Conservation (phyloP, 176 grass and related monocot genomes). For the Musa itinerans region DNA sequence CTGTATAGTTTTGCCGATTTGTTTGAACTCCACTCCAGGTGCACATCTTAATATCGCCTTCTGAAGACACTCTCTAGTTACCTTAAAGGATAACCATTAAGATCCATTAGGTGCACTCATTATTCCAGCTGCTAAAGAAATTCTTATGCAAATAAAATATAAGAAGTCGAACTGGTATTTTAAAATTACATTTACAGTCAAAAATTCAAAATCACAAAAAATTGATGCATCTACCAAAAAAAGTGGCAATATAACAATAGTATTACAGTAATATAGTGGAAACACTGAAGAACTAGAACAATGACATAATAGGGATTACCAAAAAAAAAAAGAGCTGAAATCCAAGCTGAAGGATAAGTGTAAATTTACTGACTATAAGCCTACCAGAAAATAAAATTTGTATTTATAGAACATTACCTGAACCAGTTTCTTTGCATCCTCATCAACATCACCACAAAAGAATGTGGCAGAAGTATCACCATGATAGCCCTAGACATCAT, state of each 20-base stretch:
- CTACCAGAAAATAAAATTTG: not conserved
- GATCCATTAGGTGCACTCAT: not conserved
- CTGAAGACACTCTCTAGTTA: constrained; percentile 74
- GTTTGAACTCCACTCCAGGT: constrained; percentile 78
- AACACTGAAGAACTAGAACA: not conserved
- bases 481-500: constrained; percentile 75
- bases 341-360: not conserved
- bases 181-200: not conserved
- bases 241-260: not conserved
- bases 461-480: constrained; percentile 95
- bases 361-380: not conserved
- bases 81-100: constrained; percentile 24
- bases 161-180: not conserved
- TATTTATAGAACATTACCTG: constrained; percentile 37
- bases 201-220: not conserved
- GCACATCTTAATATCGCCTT: constrained; percentile 90
- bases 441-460: constrained; percentile 74
- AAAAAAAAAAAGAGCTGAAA: not conserved
- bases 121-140: not conserved
- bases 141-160: not conserved
- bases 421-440: constrained; percentile 79
- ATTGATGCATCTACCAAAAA: not conserved
- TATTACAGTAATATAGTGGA: too few relatives aligned
- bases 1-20: constrained; percentile 90
- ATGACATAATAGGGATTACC: not conserved